Conservation (phyloP, 2,329 filamentous ascomycete genomes). For the Pseudocercospora vitis region DNA sequence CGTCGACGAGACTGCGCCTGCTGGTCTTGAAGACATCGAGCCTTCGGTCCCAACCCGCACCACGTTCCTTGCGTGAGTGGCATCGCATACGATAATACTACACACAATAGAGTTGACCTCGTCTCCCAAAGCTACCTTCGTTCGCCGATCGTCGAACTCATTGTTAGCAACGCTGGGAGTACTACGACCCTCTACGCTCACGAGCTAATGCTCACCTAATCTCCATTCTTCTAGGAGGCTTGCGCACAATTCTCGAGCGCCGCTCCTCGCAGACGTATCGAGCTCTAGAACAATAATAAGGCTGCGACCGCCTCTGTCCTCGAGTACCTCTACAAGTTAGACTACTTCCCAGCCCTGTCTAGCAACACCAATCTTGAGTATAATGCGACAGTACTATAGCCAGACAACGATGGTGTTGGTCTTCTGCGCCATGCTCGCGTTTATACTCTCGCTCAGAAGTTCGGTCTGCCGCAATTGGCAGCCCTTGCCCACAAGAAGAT, state of each 20-base stretch:
- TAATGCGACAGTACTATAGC: conserved; percentile 62
- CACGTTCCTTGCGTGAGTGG: conserved; percentile 49
- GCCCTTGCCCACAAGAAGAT: conserved; percentile 83
- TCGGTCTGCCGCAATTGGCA: conserved; percentile 66
- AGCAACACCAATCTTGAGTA: conserved; percentile 65
- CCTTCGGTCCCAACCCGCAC: conserved; percentile 42
- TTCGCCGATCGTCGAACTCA: conserved; percentile 50
- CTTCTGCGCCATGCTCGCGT: conserved; percentile 86
- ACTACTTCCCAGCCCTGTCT: conserved; percentile 74
- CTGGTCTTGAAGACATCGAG: conserved; percentile 46
- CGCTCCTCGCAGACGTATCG: conserved; percentile 62
- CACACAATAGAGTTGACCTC: neutral
- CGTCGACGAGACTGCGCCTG: conserved; percentile 38
- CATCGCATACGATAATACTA: neutral
- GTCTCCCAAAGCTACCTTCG: conserved; percentile 48
- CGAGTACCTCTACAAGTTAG: conserved; percentile 79
- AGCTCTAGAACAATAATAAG: conserved; percentile 66
- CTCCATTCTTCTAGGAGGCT: conserved; percentile 69
- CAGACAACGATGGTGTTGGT: conserved; percentile 77
- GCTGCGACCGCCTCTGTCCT: conserved; percentile 77
- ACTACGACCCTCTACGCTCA: conserved; percentile 72
- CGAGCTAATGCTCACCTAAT: conserved; percentile 71
- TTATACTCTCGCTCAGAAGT: conserved; percentile 83
- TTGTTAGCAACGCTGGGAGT: conserved; percentile 53
- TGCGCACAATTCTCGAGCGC: conserved; percentile 61